Evolutionary conservation across 2,329 filamentous ascomycete genomes (phyloP).

Genomic region (Blastomyces emzantsi): DNA sequence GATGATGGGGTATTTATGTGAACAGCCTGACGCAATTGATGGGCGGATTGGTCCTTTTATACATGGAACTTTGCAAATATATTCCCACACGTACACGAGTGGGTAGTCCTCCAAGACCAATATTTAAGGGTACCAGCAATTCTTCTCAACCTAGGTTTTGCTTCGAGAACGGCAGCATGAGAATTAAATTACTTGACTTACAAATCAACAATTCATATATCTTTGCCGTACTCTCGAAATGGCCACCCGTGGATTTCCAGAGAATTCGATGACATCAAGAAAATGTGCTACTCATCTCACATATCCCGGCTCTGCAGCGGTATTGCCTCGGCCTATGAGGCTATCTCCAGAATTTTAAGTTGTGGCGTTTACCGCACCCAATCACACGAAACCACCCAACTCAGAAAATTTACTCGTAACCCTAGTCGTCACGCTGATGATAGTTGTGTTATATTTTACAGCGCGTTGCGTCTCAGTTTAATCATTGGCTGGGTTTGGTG

Average conservation of each 20-base stretch:
- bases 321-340: background rate
- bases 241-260: background rate
- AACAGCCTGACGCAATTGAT: background rate
- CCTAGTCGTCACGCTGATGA: background rate
- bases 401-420: background rate
- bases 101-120: no score
- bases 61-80: background rate
- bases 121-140: background rate
- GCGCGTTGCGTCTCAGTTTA: background rate
- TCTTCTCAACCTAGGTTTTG: background rate
- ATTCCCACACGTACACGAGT: background rate
- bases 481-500: background rate
- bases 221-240: background rate
- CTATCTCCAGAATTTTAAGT: background rate
- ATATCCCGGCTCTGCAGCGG: background rate
- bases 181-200: background rate
- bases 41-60: background rate
- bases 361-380: background rate
- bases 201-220: background rate
- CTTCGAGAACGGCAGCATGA: background rate
- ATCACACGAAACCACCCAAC: background rate
- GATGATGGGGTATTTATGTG: background rate
- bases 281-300: background rate
- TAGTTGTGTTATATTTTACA: background rate
- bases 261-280: background rate